Base-by-base conservation (phyloP, 352 stramenopile genomes). In the Globisporangium heterothallicum region DNA sequence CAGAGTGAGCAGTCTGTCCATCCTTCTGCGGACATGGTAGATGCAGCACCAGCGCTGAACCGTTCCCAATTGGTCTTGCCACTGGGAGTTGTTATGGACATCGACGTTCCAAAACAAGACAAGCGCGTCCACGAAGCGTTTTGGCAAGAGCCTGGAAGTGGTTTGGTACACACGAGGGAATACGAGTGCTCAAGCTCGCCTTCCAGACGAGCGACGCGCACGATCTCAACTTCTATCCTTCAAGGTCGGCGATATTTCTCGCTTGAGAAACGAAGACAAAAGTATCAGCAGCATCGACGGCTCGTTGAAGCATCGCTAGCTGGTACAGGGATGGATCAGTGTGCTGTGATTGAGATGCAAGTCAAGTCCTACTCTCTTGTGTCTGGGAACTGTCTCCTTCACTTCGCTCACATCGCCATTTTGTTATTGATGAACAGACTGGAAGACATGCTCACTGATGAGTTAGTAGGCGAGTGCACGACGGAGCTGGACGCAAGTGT, bases 271-370 rank as follows among this genome's bases (percentile, higher is more conserved):
- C 68, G 55, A 27, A 56, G 65, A 22, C 58, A 56, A 16, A 71
- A 79, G 38, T 88, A 85, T 43, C 35, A 70, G 25, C 71, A 74
- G 21, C 70, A 88, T 44, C 70, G 74, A 16, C 60, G 58, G 32
- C 58, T 88, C 24, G 77, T 74, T 1, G 77, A 88, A 41, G 62
- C 77, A 21, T 84, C 77, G 3, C 47, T 88, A 3, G 56, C 71
- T 24, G 65, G 74, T 6, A 78, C 74, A 2, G 74, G 74, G 16
- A 81, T 86, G 72, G 35, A 76, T 29, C 77, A 88, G 55, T 68
- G 47, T 30, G 64, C 61, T 4, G 66, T 88, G 19, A 77, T 88
- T 44, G 77, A 88, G 58, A 75, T 86, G 77, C 84, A 49, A 45
- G 73, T 75, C 16, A 2, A 1, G 2, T n/a, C 21, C 16, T 4